phyloP scores from a whole-genome alignment of 1,284 basidiomycete genomes.

The Vanrija humicola region DNA sequence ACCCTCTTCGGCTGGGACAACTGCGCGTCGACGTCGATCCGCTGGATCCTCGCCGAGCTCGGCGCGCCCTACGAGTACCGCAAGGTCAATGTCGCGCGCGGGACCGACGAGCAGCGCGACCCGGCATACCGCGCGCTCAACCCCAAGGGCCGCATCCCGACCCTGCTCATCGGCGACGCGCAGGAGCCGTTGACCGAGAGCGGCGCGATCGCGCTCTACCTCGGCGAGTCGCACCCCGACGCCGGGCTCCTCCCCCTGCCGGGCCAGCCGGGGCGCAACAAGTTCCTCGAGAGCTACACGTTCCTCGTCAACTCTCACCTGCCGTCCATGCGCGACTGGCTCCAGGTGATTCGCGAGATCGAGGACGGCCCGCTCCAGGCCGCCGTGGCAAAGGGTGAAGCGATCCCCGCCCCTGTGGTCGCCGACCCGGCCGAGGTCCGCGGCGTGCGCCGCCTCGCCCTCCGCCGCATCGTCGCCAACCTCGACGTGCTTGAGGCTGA shows the following conservation, averaged over 20 bases:
- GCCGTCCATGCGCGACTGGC: slow-evolving; percentile 26
- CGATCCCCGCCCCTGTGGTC: background rate
- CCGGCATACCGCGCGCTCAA: slow-evolving; percentile 18
- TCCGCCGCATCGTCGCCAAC: slow-evolving; percentile 7
- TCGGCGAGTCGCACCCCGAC: slow-evolving; percentile 17
- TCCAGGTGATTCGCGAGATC: slow-evolving; percentile 7
- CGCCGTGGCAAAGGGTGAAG: slow-evolving; percentile 7
- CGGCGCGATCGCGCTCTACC: slow-evolving; percentile 17
- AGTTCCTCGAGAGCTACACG: slow-evolving; percentile 19
- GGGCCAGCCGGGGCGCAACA: slow-evolving; percentile 4
- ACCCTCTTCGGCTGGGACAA: slow-evolving; percentile 18
- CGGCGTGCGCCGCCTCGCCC: slow-evolving; percentile 10
- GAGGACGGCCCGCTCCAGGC: slow-evolving; percentile 12
- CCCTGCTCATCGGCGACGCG: slow-evolving; percentile 9
- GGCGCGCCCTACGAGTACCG: slow-evolving; percentile 9
- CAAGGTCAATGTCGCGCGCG: slow-evolving; percentile 8
- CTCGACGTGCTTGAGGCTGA: background rate
- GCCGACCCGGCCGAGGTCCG: background rate
- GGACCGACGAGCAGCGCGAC: slow-evolving; percentile 14
- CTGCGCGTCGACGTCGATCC: slow-evolving; percentile 18
- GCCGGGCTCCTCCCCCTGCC: slow-evolving; percentile 8
- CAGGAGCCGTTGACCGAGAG: slow-evolving; percentile 18
- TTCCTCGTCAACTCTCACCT: slow-evolving; percentile 21
- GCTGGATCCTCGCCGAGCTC: slow-evolving; percentile 25
- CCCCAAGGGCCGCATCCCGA: slow-evolving; percentile 24